Evolutionary conservation across 768 basidiomycete genomes (phyloP).

Genomic region (Termitomyces sp.): DNA sequence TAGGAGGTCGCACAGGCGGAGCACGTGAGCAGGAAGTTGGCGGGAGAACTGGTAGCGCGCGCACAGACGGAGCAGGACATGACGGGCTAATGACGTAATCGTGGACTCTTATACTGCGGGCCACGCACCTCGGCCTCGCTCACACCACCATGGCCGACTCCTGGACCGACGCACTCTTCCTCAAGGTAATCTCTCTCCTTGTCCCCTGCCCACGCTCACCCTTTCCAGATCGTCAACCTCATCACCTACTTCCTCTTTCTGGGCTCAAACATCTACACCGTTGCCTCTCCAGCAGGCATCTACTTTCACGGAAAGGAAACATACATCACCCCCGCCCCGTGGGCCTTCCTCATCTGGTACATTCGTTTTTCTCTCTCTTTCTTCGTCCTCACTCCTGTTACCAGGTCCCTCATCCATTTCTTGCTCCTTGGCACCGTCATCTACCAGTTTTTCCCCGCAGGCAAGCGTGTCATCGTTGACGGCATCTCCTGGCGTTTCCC

Average conservation of each 20-base stretch:
- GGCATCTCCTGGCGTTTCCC: slow-evolving; percentile 91
- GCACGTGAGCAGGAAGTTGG: slow-evolving; percentile 30
- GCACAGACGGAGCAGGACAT: slow-evolving; percentile 19
- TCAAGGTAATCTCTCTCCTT: slow-evolving; percentile 48
- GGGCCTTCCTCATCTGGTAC: slow-evolving; percentile 89
- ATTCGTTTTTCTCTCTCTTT: slow-evolving; percentile 14
- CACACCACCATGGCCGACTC: slow-evolving; percentile 47
- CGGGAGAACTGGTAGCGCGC: slow-evolving; percentile 15
- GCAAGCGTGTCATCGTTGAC: slow-evolving; percentile 78
- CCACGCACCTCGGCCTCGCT: slow-evolving; percentile 6
- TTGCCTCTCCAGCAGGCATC: slow-evolving; percentile 67
- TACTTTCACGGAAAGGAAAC: slow-evolving; percentile 80
- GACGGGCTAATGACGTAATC: slow-evolving; percentile 8
- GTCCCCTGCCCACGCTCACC: neutral
- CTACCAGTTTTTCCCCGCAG: slow-evolving; percentile 80
- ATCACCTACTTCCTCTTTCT: slow-evolving; percentile 81
- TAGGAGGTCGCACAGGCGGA: slow-evolving; percentile 21
- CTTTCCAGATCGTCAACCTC: slow-evolving; percentile 64
- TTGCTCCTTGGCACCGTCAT: slow-evolving; percentile 88
- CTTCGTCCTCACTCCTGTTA: slow-evolving; percentile 9
- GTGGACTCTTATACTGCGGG: slow-evolving; percentile 1
- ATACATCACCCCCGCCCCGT: slow-evolving; percentile 91
- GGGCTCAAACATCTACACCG: slow-evolving; percentile 87
- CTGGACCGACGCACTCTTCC: slow-evolving; percentile 77
- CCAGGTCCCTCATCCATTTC: slow-evolving; percentile 82